phyloP scores from a whole-genome alignment of 257 asterid genomes.

The Cynanchum wilfordii region DNA sequence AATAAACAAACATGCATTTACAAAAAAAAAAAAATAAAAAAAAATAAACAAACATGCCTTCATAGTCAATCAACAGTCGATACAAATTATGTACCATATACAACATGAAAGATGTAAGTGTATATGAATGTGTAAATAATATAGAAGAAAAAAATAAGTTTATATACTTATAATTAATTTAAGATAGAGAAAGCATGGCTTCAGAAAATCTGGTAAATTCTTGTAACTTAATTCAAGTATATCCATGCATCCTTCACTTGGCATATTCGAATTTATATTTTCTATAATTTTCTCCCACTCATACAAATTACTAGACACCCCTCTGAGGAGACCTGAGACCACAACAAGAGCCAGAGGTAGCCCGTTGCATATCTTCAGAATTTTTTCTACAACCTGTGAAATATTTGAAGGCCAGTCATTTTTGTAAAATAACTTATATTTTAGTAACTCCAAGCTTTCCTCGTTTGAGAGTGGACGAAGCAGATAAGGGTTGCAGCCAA shows the following conservation, averaged over 20 bases:
- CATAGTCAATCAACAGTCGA: too few relatives aligned
- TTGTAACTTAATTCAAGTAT: neutral
- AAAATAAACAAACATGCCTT: too few relatives aligned
- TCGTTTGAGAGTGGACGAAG: neutral
- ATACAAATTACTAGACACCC: neutral
- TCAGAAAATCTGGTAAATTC: too few relatives aligned
- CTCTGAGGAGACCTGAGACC: neutral
- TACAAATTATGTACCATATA: too few relatives aligned
- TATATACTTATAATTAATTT: too few relatives aligned
- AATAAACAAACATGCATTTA: too few relatives aligned
- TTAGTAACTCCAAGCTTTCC: slow-evolving; percentile 3
- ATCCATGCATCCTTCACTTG: neutral
- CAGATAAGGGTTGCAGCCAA: neutral
- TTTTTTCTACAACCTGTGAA: neutral
- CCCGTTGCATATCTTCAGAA: neutral
- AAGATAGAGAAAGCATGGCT: too few relatives aligned
- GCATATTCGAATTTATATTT: neutral
- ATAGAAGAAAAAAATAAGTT: too few relatives aligned
- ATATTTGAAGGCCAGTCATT: neutral
- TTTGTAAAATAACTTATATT: neutral
- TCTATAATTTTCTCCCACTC: neutral
- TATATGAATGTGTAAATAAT: too few relatives aligned
- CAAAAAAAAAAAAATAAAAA: too few relatives aligned
- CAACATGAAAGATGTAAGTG: too few relatives aligned
- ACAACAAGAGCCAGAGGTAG: slow-evolving; percentile 12